Base-by-base conservation (phyloP, 352 stramenopile genomes). In the Aphanomyces cochlioides region DNA sequence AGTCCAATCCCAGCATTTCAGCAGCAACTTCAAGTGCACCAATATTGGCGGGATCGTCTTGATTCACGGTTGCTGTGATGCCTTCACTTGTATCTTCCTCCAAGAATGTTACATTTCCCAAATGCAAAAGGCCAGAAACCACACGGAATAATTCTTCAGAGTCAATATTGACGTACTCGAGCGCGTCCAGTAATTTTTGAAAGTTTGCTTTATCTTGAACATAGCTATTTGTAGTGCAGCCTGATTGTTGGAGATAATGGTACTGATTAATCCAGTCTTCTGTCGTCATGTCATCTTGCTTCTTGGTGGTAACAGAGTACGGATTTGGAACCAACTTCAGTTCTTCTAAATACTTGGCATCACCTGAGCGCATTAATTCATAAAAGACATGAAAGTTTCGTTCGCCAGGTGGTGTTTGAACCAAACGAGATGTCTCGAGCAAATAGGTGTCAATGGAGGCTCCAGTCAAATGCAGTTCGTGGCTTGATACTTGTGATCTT, bases 21-120 rank as follows among this genome's bases (percentile, higher is more conserved):
- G 84, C 90, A 1, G 79, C 80, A 43, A 87, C 81, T 53, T 88
- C 74, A 50, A 94, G 79, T 39, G 83, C 43, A n/a, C 43, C 43
- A 50, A n/a, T 0, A 50, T 50, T 50, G 43, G 43, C 17, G 10
- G 10, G 10, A 81, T 84, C 77, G 4, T 77, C 73, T 34, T 89
- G 74, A 10, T 71, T 73, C 5, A 91, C 67, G 2, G 71, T 81
- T 1, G 80, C 76, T 17, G 95, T 80, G 67, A 92, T 85, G 2
- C 83, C 83, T 56, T 94, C 87, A 5, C 79, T 82, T 7, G 91
- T 79, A 40, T 73, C 78, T 57, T 88, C 72, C 0, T 74, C 73
- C 41, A 84, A 78, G 19, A 92, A 90, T 5, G 81, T 73, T 7
- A 90, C 73, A 43, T 92, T 92, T 4, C 82, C 85, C 17, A 92